phyloP scores from a whole-genome alignment of 1,284 basidiomycete genomes.

The Ustanciosporium gigantosporum region DNA sequence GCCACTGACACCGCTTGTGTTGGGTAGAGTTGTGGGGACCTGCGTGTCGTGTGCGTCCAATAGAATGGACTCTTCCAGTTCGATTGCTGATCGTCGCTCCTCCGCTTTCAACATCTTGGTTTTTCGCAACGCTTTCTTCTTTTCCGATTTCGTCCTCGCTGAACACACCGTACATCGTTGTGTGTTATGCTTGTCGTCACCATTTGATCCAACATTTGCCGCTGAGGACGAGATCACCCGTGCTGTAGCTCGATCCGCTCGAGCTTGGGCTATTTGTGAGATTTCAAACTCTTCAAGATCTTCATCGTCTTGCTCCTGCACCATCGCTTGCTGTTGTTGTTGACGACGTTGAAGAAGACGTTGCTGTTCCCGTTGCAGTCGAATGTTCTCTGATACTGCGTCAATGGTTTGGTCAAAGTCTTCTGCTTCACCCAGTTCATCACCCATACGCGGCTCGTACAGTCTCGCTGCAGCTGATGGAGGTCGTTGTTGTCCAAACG shows the following conservation, averaged over 20 bases:
- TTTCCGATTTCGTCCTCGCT: constrained; percentile 2
- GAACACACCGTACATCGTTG: constrained; percentile 33
- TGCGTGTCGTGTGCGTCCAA: neutral
- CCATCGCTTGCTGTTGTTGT: neutral
- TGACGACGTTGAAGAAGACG: constrained; percentile 1
- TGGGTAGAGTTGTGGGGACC: neutral
- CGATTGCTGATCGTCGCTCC: constrained; percentile 6
- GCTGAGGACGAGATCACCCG: neutral
- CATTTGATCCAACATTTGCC: too few species aligned
- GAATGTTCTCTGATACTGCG: constrained; percentile 27
- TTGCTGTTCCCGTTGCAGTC: constrained; percentile 13
- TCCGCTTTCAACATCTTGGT: constrained; percentile 13
- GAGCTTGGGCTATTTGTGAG: constrained; percentile 27
- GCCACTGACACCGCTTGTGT: neutral
- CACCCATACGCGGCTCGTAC: neutral
- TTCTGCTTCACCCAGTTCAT: constrained; percentile 1
- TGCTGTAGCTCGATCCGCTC: constrained; percentile 15
- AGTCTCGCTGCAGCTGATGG: neutral
- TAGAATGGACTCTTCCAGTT: constrained; percentile 29
- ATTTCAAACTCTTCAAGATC: constrained; percentile 27
- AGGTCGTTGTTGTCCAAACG: constrained; percentile 9
- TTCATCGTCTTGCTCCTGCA: neutral
- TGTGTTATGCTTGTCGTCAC: constrained; percentile 13
- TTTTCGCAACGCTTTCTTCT: constrained; percentile 18
- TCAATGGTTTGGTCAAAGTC: constrained; percentile 34